Percentiles rank a stretch among this genome's conserved stretches.
Evolutionary conservation across 495 filamentous ascomycete genomes (phyloP).

Genomic region (Penicillium argentinense): DNA sequence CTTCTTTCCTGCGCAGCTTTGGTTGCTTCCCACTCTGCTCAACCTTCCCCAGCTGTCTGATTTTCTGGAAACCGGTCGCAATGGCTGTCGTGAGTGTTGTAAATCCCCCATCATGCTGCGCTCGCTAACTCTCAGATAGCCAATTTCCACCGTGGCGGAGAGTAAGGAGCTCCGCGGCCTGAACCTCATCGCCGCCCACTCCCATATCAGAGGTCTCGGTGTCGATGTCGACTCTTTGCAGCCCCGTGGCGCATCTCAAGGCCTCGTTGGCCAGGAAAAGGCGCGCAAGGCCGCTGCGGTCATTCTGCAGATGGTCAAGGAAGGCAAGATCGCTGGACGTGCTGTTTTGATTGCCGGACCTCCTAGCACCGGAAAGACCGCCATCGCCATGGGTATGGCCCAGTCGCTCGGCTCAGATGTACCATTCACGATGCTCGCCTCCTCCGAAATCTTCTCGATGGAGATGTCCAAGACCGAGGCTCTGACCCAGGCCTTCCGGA

Average conservation of each 20-base stretch:
- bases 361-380: conserved; percentile 97
- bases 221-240: conserved; percentile 91
- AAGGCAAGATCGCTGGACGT: conserved; percentile 95
- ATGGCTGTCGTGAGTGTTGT: conserved; percentile 45
- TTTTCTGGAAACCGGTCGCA: conserved; percentile 6
- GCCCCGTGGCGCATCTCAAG: conserved; percentile 82
- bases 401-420: conserved; percentile 92
- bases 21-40: neutral
- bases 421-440: conserved; percentile 92
- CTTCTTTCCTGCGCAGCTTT: conserved; percentile 5
- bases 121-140: conserved; percentile 44
- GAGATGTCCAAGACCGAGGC: conserved; percentile 99
- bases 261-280: conserved; percentile 95
- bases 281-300: conserved; percentile 94
- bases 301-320: conserved; percentile 96
- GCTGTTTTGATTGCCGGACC: conserved; percentile 95
- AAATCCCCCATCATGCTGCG: neutral
- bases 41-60: neutral
- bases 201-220: conserved; percentile 92
- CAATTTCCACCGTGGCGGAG: conserved; percentile 91
- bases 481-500: conserved; percentile 94
- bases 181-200: conserved; percentile 97
- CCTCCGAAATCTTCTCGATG: conserved; percentile 95
- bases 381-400: conserved; percentile 98
- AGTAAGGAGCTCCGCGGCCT: conserved; percentile 90